Evolutionary conservation across 495 filamentous ascomycete genomes (phyloP).

Genomic region (Tetracladium setigerum): DNA sequence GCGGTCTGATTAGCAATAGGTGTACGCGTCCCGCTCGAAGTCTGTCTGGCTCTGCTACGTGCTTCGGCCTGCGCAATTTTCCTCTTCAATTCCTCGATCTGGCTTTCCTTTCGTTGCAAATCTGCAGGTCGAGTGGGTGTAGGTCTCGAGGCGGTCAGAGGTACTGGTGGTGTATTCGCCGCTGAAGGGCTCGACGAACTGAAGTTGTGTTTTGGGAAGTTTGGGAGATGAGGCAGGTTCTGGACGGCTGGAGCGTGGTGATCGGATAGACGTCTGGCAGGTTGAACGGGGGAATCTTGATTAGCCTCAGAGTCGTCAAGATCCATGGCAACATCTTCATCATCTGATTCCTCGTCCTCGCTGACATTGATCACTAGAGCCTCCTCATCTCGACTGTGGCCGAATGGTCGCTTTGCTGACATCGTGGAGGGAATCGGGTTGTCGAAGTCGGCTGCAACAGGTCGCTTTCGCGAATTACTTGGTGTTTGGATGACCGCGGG

Average conservation of each 20-base stretch:
- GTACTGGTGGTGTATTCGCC: conserved; percentile 29
- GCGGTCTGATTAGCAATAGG: conserved; percentile 3
- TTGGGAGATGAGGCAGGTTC: conserved; percentile 36
- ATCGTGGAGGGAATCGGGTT: conserved; percentile 36
- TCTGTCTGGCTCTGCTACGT: conserved; percentile 31
- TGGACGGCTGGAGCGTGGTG: conserved; percentile 29
- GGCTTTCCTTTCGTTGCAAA: conserved; percentile 55
- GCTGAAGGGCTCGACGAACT: conserved; percentile 27
- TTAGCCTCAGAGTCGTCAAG: conserved; percentile 26
- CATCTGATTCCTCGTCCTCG: conserved; percentile 28
- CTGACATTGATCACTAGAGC: conserved; percentile 73
- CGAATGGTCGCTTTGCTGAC: conserved; percentile 57
- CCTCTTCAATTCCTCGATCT: conserved; percentile 67
- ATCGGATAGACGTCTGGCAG: conserved; percentile 10
- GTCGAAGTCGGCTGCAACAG: conserved; percentile 79
- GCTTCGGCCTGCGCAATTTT: conserved; percentile 73
- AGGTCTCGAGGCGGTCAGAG: conserved; percentile 6
- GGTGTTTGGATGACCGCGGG: not conserved
- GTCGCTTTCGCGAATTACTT: conserved; percentile 58
- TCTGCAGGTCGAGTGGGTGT: conserved; percentile 36
- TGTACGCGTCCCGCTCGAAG: conserved; percentile 15
- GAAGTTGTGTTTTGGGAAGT: conserved; percentile 28
- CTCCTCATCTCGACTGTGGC: conserved; percentile 38
- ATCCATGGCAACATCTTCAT: conserved; percentile 26
- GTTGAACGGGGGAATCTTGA: conserved; percentile 29